Conservation (phyloP, 2,329 filamentous ascomycete species). For the Dactylonectria macrodidyma region DNA sequence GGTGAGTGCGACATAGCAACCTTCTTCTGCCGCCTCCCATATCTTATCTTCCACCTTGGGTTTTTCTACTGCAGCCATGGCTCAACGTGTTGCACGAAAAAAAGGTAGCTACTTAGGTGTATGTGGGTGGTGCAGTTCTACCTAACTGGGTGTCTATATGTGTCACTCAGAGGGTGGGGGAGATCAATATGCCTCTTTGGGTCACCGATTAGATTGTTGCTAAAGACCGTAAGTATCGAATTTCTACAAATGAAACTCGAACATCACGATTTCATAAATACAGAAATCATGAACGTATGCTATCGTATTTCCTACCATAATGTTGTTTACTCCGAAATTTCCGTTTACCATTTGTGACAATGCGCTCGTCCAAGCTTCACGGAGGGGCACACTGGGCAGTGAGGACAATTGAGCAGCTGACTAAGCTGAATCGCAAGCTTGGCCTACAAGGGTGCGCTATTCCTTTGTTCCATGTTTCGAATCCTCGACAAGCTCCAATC, state of each 20-base stretch:
- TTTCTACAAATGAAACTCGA: too few relatives aligned
- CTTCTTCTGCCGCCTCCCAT: slow-evolving; percentile 62
- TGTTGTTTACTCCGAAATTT: not conserved
- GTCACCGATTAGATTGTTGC: not conserved
- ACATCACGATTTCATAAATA: too few relatives aligned
- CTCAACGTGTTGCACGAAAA: not conserved
- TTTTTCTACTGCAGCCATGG: slow-evolving; percentile 34
- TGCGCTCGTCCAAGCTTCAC: not conserved
- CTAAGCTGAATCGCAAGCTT: slow-evolving; percentile 22
- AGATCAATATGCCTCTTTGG: too few relatives aligned
- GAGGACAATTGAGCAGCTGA: slow-evolving; percentile 1
- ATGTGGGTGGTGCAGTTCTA: too few relatives aligned
- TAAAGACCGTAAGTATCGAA: not conserved
- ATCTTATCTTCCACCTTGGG: slow-evolving; percentile 37
- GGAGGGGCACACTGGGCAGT: not conserved
- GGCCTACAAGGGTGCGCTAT: not conserved
- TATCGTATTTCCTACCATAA: not conserved
- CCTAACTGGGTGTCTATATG: too few relatives aligned
- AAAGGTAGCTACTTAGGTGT: too few relatives aligned
- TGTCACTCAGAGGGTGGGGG: too few relatives aligned
- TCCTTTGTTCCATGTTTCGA: not conserved
- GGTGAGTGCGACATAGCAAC: slow-evolving; percentile 79
- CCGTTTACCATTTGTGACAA: not conserved
- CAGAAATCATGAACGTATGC: too few relatives aligned
- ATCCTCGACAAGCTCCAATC: not conserved